These are phyloP conservation scores for Polyporus arcularius DNA, from an alignment of 768 basidiomycete genomes.

Conservation along the genomic window DNA sequence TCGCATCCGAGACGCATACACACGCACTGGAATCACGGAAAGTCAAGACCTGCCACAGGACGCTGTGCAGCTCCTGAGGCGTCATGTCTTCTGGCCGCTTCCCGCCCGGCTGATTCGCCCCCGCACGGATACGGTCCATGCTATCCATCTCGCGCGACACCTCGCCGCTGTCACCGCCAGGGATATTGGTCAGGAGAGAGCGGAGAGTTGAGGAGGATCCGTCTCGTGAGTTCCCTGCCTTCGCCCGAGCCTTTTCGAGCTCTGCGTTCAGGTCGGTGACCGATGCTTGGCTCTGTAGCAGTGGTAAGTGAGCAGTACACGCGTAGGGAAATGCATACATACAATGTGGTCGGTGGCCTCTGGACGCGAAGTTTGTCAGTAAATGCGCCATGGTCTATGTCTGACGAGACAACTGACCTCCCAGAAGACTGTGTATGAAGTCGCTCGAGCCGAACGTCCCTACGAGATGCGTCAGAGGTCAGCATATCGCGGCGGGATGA, in stretches of 20 bases:
- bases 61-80: conserved; percentile 83
- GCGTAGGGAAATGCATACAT: no score
- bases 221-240: conserved; percentile 36
- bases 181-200: conserved; percentile 60
- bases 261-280: conserved; percentile 85
- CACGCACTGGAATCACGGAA: conserved; percentile 76
- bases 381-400: not conserved
- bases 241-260: conserved; percentile 68
- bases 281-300: conserved; percentile 58
- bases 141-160: conserved; percentile 76
- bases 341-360: conserved; percentile 69
- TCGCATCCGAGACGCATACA: not conserved
- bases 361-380: conserved; percentile 21
- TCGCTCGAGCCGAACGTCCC: conserved; percentile 80
- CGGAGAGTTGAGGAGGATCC: conserved; percentile 52
- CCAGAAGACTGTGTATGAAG: conserved; percentile 76
- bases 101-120: conserved; percentile 47
- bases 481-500: not conserved
- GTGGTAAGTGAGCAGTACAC: no score
- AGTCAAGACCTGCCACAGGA: conserved; percentile 82
- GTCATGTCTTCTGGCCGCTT: conserved; percentile 80
- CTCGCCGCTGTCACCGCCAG: conserved; percentile 58
- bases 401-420: conserved; percentile 48
- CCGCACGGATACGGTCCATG: conserved; percentile 68
- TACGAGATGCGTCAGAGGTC: conserved; percentile 15